phyloP scores from a whole-genome alignment of 345 rosid species.

The Arabidopsis thaliana region DNA sequence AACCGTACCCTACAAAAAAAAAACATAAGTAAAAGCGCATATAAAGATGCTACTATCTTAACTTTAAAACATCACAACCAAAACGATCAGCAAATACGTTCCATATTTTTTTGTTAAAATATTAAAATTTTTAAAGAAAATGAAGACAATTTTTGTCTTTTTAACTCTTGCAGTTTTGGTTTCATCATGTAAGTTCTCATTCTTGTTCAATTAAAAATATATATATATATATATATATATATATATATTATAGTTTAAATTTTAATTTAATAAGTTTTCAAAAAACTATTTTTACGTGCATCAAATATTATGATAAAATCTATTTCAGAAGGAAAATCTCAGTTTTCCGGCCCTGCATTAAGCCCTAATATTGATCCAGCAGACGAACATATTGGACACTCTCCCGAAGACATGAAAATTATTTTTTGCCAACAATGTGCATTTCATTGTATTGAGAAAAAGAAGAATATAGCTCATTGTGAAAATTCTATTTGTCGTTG shows the following conservation, averaged over 20 bases:
- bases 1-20: neutral
- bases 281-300: neutral
- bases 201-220: too few relatives aligned
- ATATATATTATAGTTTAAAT: too few relatives aligned
- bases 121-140: neutral
- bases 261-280: too few relatives aligned
- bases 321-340: neutral
- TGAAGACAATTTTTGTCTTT: neutral
- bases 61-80: neutral
- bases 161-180: neutral
- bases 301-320: neutral
- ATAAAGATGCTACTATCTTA: neutral
- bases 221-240: too few relatives aligned
- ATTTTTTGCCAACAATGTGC: neutral
- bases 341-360: neutral
- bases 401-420: neutral
- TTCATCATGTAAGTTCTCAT: neutral
- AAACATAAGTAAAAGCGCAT: neutral
- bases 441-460: neutral
- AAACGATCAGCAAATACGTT: neutral
- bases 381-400: neutral
- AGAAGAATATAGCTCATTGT: neutral
- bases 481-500: neutral
- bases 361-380: neutral
- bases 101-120: neutral